Evolutionary conservation across 345 rosid genomes (phyloP).

Genomic region (Limnanthes douglasii): DNA sequence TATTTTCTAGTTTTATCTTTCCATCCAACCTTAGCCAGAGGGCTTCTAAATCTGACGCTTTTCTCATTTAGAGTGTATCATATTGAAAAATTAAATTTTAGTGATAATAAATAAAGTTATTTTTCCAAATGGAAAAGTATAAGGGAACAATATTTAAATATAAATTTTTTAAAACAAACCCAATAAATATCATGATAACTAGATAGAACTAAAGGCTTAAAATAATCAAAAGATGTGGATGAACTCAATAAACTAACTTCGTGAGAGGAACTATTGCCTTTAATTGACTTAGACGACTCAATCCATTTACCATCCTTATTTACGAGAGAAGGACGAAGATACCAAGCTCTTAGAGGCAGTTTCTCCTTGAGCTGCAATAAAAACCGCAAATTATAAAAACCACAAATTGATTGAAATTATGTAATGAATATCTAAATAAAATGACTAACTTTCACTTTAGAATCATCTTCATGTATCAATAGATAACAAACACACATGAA

Average conservation of each 20-base stretch:
- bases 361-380: conserved; percentile 54
- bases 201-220: too few species aligned
- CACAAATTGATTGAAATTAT: conserved; percentile 3
- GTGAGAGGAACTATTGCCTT: conserved; percentile 17
- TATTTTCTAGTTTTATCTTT: conserved; percentile 27
- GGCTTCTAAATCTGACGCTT: conserved; percentile 38
- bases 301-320: conserved; percentile 90
- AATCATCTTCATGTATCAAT: conserved; percentile 4
- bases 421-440: not conserved
- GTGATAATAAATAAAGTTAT: conserved; percentile 4
- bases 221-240: conserved; percentile 5
- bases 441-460: not conserved
- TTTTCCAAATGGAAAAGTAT: too few species aligned
- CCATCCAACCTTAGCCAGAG: conserved; percentile 25
- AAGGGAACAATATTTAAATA: too few species aligned
- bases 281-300: conserved; percentile 46
- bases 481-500: conserved; percentile 33
- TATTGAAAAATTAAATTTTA: conserved; percentile 18
- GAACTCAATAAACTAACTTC: conserved; percentile 26
- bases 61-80: conserved; percentile 83
- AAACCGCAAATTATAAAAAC: too few species aligned
- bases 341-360: conserved; percentile 54
- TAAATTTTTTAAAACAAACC: too few species aligned
- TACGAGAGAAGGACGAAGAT: conserved; percentile 70
- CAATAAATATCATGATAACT: too few species aligned